Evolutionary conservation across 169 alveolate genomes (phyloP).

Genomic region (Plasmodium adleri): DNA sequence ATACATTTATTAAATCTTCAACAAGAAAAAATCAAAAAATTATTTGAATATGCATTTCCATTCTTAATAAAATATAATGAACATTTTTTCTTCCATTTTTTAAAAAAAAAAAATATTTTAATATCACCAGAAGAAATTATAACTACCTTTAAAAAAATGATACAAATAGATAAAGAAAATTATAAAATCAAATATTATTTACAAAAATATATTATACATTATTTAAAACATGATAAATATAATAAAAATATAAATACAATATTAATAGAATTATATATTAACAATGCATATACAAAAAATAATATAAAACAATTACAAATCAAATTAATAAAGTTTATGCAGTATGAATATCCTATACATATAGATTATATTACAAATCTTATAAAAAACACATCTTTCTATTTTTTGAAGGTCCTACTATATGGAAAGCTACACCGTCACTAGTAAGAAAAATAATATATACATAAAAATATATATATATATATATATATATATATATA

Average conservation of each 20-base stretch:
- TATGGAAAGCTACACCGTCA: constrained; percentile 34
- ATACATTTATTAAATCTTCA: constrained; percentile 31
- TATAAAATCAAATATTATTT: constrained; percentile 29
- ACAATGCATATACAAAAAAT: constrained; percentile 15
- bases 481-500: too few relatives aligned
- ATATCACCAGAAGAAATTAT: constrained; percentile 52
- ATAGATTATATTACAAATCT: constrained; percentile 1
- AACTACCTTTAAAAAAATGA: constrained; percentile 14
- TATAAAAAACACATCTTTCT: neutral
- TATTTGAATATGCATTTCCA: constrained; percentile 63
- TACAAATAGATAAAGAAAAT: neutral
- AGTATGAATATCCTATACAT: constrained; percentile 25
- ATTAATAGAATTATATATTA: constrained; percentile 40
- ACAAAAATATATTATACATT: constrained; percentile 40
- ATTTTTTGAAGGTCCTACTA: constrained; percentile 19
- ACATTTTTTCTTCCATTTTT: constrained; percentile 33
- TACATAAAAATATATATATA: too few relatives aligned
- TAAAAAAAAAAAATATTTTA: constrained; percentile 23
- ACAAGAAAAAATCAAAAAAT: constrained; percentile 25
- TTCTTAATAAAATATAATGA: constrained; percentile 54
- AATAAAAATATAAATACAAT: constrained; percentile 39
- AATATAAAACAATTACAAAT: constrained; percentile 36
- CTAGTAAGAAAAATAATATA: too few relatives aligned
- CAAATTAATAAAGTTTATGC: constrained; percentile 29
- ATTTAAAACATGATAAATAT: constrained; percentile 51